Evolutionary conservation across 108 stramenopile genomes (phyloP).

Genomic region (Chaetoceros tenuissimus): DNA sequence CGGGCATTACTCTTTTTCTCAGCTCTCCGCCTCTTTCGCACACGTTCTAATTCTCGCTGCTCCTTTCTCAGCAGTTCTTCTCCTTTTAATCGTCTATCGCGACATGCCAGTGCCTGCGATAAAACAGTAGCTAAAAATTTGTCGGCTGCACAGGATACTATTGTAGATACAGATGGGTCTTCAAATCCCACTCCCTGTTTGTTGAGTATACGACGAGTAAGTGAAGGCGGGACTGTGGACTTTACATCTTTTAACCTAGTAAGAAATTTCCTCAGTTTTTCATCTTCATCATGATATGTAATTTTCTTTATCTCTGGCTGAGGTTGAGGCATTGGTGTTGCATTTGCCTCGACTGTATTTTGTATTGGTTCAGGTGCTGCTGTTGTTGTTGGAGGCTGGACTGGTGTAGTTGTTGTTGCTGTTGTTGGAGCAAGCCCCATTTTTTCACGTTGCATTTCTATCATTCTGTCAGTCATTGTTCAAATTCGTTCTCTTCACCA

Average conservation of each 20-base stretch:
- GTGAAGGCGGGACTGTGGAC: slow-evolving; percentile 68
- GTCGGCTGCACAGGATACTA: slow-evolving; percentile 66
- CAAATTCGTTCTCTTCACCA: too few relatives aligned
- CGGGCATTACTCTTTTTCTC: slow-evolving; percentile 14
- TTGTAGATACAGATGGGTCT: slow-evolving; percentile 58
- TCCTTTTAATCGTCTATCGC: slow-evolving; percentile 71
- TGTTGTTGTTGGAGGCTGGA: too few relatives aligned
- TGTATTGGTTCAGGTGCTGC: too few relatives aligned
- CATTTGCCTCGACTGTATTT: too few relatives aligned
- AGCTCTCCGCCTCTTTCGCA: slow-evolving; percentile 15
- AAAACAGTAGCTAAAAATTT: slow-evolving; percentile 75
- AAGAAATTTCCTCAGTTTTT: too few relatives aligned
- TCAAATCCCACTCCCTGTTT: slow-evolving; percentile 68
- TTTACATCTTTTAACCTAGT: too few relatives aligned
- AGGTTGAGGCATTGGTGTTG: too few relatives aligned
- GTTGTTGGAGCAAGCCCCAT: slow-evolving; percentile 26
- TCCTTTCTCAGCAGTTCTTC: slow-evolving; percentile 40
- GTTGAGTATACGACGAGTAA: slow-evolving; percentile 70
- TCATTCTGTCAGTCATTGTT: slow-evolving; percentile 65
- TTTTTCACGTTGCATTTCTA: slow-evolving; percentile 42
- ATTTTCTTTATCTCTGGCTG: too few relatives aligned
- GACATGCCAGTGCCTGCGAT: slow-evolving; percentile 70
- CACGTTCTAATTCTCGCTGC: slow-evolving; percentile 4
- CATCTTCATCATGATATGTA: too few relatives aligned
- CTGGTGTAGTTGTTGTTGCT: background rate